These are phyloP conservation scores for Thalassiosira oceanica DNA, from an alignment of 352 stramenopile genomes.

Conservation along the genomic window DNA sequence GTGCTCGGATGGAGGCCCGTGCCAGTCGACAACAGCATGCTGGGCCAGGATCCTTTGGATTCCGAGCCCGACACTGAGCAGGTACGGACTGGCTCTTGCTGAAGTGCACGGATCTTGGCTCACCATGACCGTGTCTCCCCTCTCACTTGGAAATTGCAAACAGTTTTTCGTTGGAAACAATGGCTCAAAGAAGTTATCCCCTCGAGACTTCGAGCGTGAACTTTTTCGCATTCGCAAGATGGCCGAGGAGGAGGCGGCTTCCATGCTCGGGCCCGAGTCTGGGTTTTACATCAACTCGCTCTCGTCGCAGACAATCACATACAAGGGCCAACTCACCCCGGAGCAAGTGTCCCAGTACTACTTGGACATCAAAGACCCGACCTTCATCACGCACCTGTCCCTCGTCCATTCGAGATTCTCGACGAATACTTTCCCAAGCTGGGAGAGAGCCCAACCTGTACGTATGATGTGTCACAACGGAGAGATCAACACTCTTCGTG, in stretches of 20 bases:
- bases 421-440: constrained; percentile 98
- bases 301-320: constrained; percentile 92
- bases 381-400: constrained; percentile 90
- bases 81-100: no score
- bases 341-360: constrained; percentile 91
- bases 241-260: constrained; percentile 75
- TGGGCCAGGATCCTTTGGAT: no score
- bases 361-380: constrained; percentile 82
- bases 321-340: constrained; percentile 96
- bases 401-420: constrained; percentile 96
- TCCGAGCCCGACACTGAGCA: no score
- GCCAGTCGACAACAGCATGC: no score
- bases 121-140: no score
- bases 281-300: constrained; percentile 95
- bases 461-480: constrained; percentile 98
- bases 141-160: constrained; percentile 78
- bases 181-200: constrained; percentile 48
- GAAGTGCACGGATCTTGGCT: no score
- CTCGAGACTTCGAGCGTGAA: constrained; percentile 91
- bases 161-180: constrained; percentile 75
- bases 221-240: constrained; percentile 84
- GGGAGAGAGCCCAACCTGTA: constrained; percentile 93
- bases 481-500: constrained; percentile 96
- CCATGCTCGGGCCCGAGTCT: constrained; percentile 71
- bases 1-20: no score